Percentiles rank a stretch among this genome's conserved stretches.
phyloP scores from a whole-genome alignment of 2,329 filamentous ascomycete species.

The Xylariales sp. region DNA sequence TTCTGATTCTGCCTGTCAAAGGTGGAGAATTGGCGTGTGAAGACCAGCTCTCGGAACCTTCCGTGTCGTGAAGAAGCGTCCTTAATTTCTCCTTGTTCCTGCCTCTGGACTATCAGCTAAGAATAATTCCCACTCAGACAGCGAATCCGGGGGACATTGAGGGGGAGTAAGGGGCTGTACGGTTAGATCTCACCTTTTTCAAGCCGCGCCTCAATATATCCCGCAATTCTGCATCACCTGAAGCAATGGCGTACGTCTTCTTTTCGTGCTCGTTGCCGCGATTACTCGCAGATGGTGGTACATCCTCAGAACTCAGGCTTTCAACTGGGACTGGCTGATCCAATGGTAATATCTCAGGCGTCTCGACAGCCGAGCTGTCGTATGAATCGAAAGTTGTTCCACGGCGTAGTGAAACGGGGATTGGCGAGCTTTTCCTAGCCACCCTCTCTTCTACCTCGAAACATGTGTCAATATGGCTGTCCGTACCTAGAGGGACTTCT shows the following conservation, averaged over 20 bases:
- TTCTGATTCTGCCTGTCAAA: slow-evolving; percentile 78
- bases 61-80: slow-evolving; percentile 40
- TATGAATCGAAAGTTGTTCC: slow-evolving; percentile 37
- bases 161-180: not conserved
- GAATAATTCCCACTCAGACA: not conserved
- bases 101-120: not conserved
- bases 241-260: slow-evolving; percentile 46
- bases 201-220: slow-evolving; percentile 52
- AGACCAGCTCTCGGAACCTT: slow-evolving; percentile 68
- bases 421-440: slow-evolving; percentile 21
- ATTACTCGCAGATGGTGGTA: not conserved
- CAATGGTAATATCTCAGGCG: slow-evolving; percentile 42
- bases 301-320: slow-evolving; percentile 33
- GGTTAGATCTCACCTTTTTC: slow-evolving; percentile 43
- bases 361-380: slow-evolving; percentile 42
- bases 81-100: slow-evolving; percentile 38
- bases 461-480: not conserved
- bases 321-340: slow-evolving; percentile 23
- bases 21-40: slow-evolving; percentile 77
- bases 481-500: not conserved
- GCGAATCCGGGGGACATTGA: not conserved
- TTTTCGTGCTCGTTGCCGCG: slow-evolving; percentile 24
- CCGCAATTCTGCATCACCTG: slow-evolving; percentile 55
- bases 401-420: slow-evolving; percentile 41
- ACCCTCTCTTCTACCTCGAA: slow-evolving; percentile 34